phyloP scores from a whole-genome alignment of 306 rosid genomes.

The Hippophae tibetana region DNA sequence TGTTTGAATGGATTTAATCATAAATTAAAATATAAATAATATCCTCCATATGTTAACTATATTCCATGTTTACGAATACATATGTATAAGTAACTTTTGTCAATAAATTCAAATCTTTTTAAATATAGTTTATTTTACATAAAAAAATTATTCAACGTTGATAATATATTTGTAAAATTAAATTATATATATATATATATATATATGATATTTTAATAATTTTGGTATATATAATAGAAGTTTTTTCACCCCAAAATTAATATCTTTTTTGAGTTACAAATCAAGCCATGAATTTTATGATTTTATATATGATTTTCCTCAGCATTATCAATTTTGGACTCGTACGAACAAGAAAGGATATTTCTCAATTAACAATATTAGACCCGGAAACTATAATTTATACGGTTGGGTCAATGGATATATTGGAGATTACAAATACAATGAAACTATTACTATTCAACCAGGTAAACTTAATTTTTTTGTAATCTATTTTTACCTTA shows the following conservation, averaged over 20 bases:
- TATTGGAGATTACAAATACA: slow-evolving; percentile 61
- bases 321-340: slow-evolving; percentile 93
- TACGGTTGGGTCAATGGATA: slow-evolving; percentile 74
- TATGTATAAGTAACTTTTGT: too few species aligned
- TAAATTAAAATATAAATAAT: too few species aligned
- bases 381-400: slow-evolving; percentile 56
- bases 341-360: slow-evolving; percentile 35
- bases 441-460: slow-evolving; percentile 26
- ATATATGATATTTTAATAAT: too few species aligned
- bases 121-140: too few species aligned
- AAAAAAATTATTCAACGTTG: too few species aligned
- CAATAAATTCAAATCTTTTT: too few species aligned
- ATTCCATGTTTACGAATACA: too few species aligned
- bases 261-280: neutral
- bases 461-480: slow-evolving; percentile 26
- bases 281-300: neutral
- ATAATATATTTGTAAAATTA: too few species aligned
- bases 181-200: too few species aligned
- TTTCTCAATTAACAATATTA: slow-evolving; percentile 40
- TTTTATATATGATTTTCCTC: neutral
- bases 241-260: neutral
- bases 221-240: neutral
- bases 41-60: too few species aligned
- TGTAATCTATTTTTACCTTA: too few species aligned
- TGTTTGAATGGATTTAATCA: too few species aligned